Conservation (phyloP, 1,284 basidiomycete species). For the Naganishia albida region DNA sequence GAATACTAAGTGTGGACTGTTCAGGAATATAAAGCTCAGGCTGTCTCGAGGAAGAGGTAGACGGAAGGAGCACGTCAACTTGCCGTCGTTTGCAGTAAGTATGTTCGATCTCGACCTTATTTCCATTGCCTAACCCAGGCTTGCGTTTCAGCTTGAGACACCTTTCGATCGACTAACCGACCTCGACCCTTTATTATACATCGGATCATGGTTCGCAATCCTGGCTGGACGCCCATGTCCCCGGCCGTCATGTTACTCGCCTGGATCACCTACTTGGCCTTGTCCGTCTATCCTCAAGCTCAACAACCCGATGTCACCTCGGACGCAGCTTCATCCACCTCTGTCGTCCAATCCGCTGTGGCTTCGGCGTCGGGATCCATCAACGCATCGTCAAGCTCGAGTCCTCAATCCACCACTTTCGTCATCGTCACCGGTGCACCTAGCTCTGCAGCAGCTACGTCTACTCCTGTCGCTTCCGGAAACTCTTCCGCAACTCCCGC, state of each 20-base stretch:
- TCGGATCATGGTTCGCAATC: conserved; percentile 10
- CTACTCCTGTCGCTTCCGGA: neutral
- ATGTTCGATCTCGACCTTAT: too few species aligned
- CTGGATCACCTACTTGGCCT: conserved; percentile 8
- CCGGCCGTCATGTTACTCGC: conserved; percentile 12
- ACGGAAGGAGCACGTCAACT: too few species aligned
- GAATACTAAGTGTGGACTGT: neutral
- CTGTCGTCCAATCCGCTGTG: neutral
- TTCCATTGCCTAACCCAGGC: neutral
- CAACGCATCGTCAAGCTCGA: neutral
- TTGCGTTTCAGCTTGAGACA: neutral
- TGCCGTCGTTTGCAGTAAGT: too few species aligned
- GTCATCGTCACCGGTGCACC: conserved; percentile 15
- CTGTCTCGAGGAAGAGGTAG: too few species aligned
- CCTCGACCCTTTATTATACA: neutral
- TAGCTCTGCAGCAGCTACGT: neutral
- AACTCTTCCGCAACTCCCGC: neutral
- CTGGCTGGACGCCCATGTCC: neutral
- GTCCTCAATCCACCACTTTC: too few species aligned
- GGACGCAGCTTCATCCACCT: neutral
- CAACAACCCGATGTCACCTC: conserved; percentile 18
- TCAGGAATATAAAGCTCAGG: neutral
- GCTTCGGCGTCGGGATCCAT: neutral
- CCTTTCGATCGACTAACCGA: neutral
- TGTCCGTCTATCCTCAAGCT: conserved; percentile 10